Conservation (phyloP, 116 monocot genomes). For the Phalaenopsis hybrid region DNA sequence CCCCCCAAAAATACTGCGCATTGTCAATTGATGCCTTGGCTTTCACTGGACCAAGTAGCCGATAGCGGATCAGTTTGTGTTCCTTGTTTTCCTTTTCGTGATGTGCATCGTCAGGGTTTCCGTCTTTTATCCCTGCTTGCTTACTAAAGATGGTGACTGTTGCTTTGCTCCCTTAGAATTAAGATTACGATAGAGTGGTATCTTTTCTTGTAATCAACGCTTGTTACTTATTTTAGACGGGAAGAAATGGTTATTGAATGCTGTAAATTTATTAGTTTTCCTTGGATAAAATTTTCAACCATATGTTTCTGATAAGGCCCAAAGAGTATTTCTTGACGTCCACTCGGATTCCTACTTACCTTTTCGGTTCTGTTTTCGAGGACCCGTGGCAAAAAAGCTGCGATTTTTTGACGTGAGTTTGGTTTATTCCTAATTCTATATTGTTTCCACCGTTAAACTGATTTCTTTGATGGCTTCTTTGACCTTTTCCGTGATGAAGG, state of each 20-base stretch:
- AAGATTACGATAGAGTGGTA: not conserved
- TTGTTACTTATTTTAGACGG: constrained; percentile 1
- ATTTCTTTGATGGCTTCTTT: not conserved
- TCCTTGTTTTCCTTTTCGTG: not conserved
- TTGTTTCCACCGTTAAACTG: not conserved
- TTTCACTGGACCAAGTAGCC: constrained; percentile 1
- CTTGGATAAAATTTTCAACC: not conserved
- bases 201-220: not conserved
- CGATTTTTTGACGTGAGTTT: not conserved
- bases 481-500: not conserved
- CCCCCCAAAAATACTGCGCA: not conserved
- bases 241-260: not conserved
- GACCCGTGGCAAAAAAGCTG: not conserved
- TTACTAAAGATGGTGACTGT: not conserved
- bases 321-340: not conserved
- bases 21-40: not conserved
- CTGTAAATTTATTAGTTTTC: not conserved
- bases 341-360: not conserved
- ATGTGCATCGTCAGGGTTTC: not conserved
- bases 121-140: not conserved
- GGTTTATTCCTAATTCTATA: not conserved
- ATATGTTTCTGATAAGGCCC: not conserved
- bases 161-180: constrained; percentile 1
- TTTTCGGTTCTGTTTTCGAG: not conserved
- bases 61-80: not conserved